Evolutionary conservation across 1,139 yeast species (phyloP).

Genomic region (Taiozyma sp.): DNA sequence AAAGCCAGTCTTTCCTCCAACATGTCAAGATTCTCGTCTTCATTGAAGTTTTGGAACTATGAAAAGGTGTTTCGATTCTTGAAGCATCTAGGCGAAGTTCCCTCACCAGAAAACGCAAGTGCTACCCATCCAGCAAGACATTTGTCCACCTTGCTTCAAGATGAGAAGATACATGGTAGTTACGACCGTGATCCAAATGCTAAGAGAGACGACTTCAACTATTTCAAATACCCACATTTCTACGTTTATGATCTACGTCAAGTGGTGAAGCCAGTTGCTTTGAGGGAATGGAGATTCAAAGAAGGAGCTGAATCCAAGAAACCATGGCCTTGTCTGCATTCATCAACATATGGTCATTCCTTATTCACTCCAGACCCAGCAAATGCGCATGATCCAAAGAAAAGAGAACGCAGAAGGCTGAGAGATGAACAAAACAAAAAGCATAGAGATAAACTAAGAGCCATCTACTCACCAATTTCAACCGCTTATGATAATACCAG

Average conservation of each 20-base stretch:
- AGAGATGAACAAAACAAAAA: slow-evolving; percentile 29
- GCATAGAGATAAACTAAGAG: slow-evolving; percentile 29
- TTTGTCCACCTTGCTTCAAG: slow-evolving; percentile 67
- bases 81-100: slow-evolving; percentile 57
- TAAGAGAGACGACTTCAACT: slow-evolving; percentile 77
- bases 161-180: slow-evolving; percentile 84
- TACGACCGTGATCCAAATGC: slow-evolving; percentile 87
- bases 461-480: slow-evolving; percentile 9
- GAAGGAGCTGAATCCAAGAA: slow-evolving; percentile 18
- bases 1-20: slow-evolving; percentile 28
- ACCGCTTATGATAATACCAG: not conserved
- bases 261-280: slow-evolving; percentile 74
- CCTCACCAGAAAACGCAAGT: slow-evolving; percentile 20
- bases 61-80: slow-evolving; percentile 83
- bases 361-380: slow-evolving; percentile 28
- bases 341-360: slow-evolving; percentile 37
- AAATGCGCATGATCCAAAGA: slow-evolving; percentile 25
- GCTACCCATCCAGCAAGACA: slow-evolving; percentile 13
- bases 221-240: slow-evolving; percentile 72
- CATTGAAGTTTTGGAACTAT: slow-evolving; percentile 81
- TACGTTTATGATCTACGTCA: slow-evolving; percentile 81
- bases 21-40: slow-evolving; percentile 60
- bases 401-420: slow-evolving; percentile 29
- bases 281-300: slow-evolving; percentile 66
- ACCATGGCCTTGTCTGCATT: slow-evolving; percentile 32